A percentile compares a stretch with the other conserved stretches of the same genome.
Conservation (phyloP, 139 green algal genomes). For the Chlorella sp. region DNA sequence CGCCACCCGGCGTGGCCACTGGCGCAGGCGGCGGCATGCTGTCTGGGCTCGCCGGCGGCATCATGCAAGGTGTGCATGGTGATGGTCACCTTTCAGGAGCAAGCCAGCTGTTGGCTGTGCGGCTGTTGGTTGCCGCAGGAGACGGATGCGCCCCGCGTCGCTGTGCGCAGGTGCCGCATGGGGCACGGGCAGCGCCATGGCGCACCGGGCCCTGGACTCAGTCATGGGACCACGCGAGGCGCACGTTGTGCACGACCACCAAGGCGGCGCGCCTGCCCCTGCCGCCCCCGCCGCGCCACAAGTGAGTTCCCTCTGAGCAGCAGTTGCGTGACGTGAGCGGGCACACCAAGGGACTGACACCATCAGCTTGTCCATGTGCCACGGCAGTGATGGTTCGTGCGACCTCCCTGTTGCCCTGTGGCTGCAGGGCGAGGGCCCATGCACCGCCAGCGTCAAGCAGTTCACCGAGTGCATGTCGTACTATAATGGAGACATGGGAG, state of each 20-base stretch:
- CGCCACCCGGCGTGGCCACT: too few relatives aligned
- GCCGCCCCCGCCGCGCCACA: too few relatives aligned
- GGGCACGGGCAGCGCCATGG: constrained; percentile 75
- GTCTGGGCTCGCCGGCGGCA: constrained; percentile 67
- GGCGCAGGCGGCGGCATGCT: constrained; percentile 80
- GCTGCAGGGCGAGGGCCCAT: constrained; percentile 39
- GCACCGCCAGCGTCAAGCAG: constrained; percentile 57
- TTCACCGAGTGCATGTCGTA: constrained; percentile 86
- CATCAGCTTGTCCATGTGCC: too few relatives aligned
- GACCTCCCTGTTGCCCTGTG: too few relatives aligned
- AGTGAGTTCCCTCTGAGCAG: too few relatives aligned
- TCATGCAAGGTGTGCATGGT: constrained; percentile 66
- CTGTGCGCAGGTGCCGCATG: constrained; percentile 62
- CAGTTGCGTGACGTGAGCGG: too few relatives aligned
- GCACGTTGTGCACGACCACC: constrained; percentile 29
- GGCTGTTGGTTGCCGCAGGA: too few relatives aligned
- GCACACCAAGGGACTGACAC: too few relatives aligned
- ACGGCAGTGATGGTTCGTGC: too few relatives aligned
- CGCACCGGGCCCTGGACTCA: constrained; percentile 78
- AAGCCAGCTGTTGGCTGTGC: too few relatives aligned
- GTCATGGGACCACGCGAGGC: constrained; percentile 50
- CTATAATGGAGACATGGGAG: constrained; percentile 64
- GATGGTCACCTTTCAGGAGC: too few relatives aligned
- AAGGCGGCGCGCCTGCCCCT: constrained; percentile 11
- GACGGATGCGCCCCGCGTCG: too few relatives aligned